These are phyloP conservation scores for Rhizopus delemar DNA, from an alignment of 371 early-diverging fungal species.

Conservation along the genomic window DNA sequence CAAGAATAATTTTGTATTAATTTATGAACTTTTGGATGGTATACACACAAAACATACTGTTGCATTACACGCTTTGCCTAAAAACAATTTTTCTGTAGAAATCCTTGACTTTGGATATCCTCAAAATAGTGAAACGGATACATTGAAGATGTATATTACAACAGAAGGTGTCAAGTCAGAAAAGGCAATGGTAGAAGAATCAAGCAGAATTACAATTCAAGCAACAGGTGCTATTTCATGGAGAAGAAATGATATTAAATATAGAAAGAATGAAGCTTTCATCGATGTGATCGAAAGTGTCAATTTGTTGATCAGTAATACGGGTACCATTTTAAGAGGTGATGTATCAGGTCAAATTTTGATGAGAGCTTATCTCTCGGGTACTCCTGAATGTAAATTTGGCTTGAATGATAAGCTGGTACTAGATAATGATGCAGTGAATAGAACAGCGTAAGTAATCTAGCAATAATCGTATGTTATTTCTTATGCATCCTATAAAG, in stretches of 20 bases:
- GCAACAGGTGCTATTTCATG: constrained; percentile 90
- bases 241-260: constrained; percentile 88
- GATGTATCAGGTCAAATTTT: constrained; percentile 85
- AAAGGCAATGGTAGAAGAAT: constrained; percentile 65
- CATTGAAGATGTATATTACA: constrained; percentile 86
- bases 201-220: constrained; percentile 85
- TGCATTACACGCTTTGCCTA: not conserved
- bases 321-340: constrained; percentile 75
- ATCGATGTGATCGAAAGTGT: constrained; percentile 90
- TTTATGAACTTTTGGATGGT: constrained; percentile 92
- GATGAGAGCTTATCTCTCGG: constrained; percentile 94
- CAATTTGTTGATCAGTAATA: constrained; percentile 79
- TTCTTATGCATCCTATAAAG: constrained; percentile 11
- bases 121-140: constrained; percentile 87
- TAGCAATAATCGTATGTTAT: not conserved
- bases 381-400: constrained; percentile 97
- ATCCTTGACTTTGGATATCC: constrained; percentile 92
- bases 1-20: constrained; percentile 87
- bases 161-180: constrained; percentile 86
- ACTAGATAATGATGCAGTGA: constrained; percentile 69
- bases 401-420: constrained; percentile 88
- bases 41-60: constrained; percentile 6
- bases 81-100: constrained; percentile 51
- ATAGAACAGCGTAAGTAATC: constrained; percentile 36
- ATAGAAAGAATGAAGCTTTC: constrained; percentile 89